Evolutionary conservation across 805 yeast genomes (phyloP).

Genomic region (Suhomyces prunicola): DNA sequence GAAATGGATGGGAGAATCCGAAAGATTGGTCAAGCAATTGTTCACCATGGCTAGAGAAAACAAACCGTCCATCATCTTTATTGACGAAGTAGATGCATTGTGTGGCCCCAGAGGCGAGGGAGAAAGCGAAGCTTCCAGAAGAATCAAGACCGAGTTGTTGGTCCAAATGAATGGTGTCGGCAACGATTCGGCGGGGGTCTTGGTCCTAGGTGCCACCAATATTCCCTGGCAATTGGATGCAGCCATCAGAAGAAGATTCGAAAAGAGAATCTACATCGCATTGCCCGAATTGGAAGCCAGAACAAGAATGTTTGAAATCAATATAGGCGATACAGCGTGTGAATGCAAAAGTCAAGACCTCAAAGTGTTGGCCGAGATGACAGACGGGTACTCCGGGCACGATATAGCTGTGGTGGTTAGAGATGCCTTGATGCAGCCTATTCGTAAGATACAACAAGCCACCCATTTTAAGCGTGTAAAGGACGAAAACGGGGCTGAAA

Average conservation of each 20-base stretch:
- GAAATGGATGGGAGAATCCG: slow-evolving; percentile 99
- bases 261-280: slow-evolving; percentile 90
- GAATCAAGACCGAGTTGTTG: slow-evolving; percentile 91
- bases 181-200: slow-evolving; percentile 85
- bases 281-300: slow-evolving; percentile 93
- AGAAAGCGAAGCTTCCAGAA: slow-evolving; percentile 91
- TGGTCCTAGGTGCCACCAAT: slow-evolving; percentile 95
- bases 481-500: slow-evolving; percentile 40
- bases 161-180: slow-evolving; percentile 99
- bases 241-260: slow-evolving; percentile 95
- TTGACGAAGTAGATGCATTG: slow-evolving; percentile 96
- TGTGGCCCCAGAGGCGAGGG: slow-evolving; percentile 99
- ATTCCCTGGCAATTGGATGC: slow-evolving; percentile 99
- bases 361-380: slow-evolving; percentile 80
- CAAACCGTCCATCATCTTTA: slow-evolving; percentile 92
- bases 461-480: slow-evolving; percentile 80
- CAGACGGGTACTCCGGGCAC: slow-evolving; percentile 96
- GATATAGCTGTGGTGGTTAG: slow-evolving; percentile 95
- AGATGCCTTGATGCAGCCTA: slow-evolving; percentile 98
- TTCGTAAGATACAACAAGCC: slow-evolving; percentile 90
- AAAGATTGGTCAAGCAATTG: slow-evolving; percentile 90
- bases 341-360: slow-evolving; percentile 69
- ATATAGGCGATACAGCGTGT: slow-evolving; percentile 89
- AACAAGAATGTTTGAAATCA: slow-evolving; percentile 88
- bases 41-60: slow-evolving; percentile 95